Evolutionary conservation across 495 filamentous ascomycete genomes (phyloP).

Genomic region (Neurospora sp.): DNA sequence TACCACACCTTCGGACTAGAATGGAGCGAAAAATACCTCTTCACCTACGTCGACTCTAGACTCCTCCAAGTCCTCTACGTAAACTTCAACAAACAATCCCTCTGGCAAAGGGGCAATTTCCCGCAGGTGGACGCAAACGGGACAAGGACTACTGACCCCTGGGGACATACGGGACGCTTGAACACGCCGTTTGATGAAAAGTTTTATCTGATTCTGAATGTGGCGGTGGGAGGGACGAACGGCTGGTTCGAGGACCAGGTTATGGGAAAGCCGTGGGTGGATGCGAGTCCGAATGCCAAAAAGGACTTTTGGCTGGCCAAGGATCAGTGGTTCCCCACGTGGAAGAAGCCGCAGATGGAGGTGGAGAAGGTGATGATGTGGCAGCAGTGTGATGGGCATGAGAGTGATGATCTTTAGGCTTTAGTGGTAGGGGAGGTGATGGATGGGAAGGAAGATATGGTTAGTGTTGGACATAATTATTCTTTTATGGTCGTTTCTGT

Average conservation of each 20-base stretch:
- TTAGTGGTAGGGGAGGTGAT: too few relatives aligned
- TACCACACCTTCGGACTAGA: constrained; percentile 73
- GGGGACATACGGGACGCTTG: constrained; percentile 48
- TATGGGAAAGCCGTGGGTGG: constrained; percentile 71
- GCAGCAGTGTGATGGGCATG: constrained; percentile 58
- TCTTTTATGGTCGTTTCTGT: neutral
- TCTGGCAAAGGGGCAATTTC: constrained; percentile 70
- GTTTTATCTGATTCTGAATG: constrained; percentile 75
- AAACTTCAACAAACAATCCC: constrained; percentile 57
- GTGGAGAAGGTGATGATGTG: constrained; percentile 69
- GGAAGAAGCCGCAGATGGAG: constrained; percentile 59
- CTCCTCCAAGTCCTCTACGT: constrained; percentile 71
- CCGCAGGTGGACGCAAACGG: constrained; percentile 56
- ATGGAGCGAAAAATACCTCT: constrained; percentile 82
- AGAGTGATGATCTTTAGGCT: constrained; percentile 27
- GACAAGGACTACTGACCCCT: constrained; percentile 55
- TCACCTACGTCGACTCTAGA: constrained; percentile 74
- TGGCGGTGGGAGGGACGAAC: constrained; percentile 75
- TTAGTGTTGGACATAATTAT: neutral
- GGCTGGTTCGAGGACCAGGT: constrained; percentile 71
- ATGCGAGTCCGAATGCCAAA: constrained; percentile 50
- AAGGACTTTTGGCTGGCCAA: constrained; percentile 65
- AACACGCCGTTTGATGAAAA: constrained; percentile 71
- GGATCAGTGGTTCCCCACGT: constrained; percentile 64
- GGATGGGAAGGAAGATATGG: too few relatives aligned